Conservation (phyloP, 768 basidiomycete genomes). For the Boletellus sp. region DNA sequence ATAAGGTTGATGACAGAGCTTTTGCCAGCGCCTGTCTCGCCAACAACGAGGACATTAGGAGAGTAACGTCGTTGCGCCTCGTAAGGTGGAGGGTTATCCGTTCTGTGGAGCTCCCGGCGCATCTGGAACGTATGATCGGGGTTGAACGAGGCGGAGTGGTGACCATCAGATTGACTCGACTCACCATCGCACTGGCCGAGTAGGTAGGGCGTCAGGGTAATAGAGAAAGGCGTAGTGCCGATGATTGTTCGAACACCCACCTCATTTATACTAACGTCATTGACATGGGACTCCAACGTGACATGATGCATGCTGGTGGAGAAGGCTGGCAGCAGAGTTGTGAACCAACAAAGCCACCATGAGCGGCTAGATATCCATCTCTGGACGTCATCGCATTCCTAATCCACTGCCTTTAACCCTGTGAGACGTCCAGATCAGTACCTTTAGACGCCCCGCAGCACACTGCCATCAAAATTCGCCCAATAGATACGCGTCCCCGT, state of each 20-base stretch:
- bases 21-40: constrained; percentile 33
- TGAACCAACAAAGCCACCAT: not conserved
- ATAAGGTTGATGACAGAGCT: constrained; percentile 43
- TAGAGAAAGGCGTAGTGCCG: not conserved
- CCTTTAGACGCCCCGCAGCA: not conserved
- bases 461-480: constrained; percentile 7
- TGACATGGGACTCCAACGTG: not conserved
- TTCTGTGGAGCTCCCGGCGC: constrained; percentile 3
- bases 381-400: not conserved
- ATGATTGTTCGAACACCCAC: not conserved
- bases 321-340: not conserved
- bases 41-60: constrained; percentile 39
- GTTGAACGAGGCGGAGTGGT: not conserved
- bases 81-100: constrained; percentile 21
- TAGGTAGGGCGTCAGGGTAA: constrained; percentile 1
- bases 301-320: not conserved
- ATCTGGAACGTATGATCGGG: constrained; percentile 7
- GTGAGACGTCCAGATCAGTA: not conserved
- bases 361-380: constrained; percentile 15
- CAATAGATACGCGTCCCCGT: constrained; percentile 10
- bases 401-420: not conserved
- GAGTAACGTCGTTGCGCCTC: constrained; percentile 14
- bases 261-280: constrained; percentile 18
- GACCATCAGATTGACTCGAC: not conserved
- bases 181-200: constrained; percentile 9